Conservation (phyloP, 495 filamentous ascomycete species). For the Aspergillus indologenus region DNA sequence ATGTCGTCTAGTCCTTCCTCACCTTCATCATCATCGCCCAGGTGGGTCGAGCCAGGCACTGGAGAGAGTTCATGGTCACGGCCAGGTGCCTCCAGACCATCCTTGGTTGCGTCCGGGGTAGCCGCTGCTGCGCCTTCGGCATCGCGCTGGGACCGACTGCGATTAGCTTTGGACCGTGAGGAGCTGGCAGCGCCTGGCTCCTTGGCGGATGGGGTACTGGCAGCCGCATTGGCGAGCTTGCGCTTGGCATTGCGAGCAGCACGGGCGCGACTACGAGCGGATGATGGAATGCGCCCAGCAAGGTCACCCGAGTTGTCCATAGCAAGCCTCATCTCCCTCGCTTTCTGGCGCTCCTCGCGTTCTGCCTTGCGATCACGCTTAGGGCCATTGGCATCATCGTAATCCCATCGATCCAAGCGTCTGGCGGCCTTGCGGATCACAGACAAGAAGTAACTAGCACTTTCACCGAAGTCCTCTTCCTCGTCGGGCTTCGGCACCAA, state of each 20-base stretch:
- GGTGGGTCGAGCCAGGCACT: constrained; percentile 15
- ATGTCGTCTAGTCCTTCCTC: constrained; percentile 50
- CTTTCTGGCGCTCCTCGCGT: constrained; percentile 42
- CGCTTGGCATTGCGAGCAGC: constrained; percentile 33
- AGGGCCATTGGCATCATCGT: constrained; percentile 48
- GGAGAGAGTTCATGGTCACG: constrained; percentile 24
- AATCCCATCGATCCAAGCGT: constrained; percentile 72
- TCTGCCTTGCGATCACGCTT: constrained; percentile 43
- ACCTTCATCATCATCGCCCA: constrained; percentile 30
- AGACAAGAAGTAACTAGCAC: constrained; percentile 67
- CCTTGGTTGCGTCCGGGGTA: constrained; percentile 17
- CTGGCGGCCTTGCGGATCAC: constrained; percentile 65
- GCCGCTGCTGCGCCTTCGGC: constrained; percentile 14
- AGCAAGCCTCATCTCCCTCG: constrained; percentile 18
- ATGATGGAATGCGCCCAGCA: constrained; percentile 12
- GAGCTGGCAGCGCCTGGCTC: constrained; percentile 18
- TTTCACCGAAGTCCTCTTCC: constrained; percentile 78
- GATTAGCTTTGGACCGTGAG: constrained; percentile 32
- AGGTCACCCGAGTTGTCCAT: constrained; percentile 15
- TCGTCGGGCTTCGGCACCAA: constrained; percentile 62
- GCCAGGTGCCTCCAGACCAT: constrained; percentile 19
- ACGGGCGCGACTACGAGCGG: constrained; percentile 23
- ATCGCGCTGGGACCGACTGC: constrained; percentile 25
- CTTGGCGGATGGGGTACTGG: constrained; percentile 25
- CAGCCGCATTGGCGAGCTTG: constrained; percentile 32